Base-by-base conservation (phyloP, 441 rosid species). In the Populus hybrid region DNA sequence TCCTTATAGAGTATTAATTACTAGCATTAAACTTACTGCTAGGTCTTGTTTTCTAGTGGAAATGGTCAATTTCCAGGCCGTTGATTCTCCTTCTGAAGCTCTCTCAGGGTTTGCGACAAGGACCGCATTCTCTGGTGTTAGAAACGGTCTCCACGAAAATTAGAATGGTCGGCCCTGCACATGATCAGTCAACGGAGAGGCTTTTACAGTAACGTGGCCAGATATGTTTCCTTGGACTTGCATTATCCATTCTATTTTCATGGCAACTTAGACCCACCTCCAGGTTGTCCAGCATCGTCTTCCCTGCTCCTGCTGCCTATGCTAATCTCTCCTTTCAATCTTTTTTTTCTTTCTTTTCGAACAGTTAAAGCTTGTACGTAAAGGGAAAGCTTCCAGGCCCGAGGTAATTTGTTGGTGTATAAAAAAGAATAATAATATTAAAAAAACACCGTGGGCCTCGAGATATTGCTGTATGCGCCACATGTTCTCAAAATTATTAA, bases 171-270 rank as follows among this genome's bases (percentile, higher is more conserved):
- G 64, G 68, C 16, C 64, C 69, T 23, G 77, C 85, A 53, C 80
- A 66, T 78, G 82, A 64, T 65, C 71, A 68, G 79, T 72, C 33
- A 80, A 65, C 10, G 78, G 66, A 14, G 28, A 23, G 10, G 1
- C 28, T 66, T 80, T 70, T 61, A 42, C 69, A 70, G 21, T 68
- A 72, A 72, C 78, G 69, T 78, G 78, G 73, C 67, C 76, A 71
- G 74, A 16, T 77, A 9, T 74, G 70, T 74, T 71, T 66, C 71
- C 72, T 61, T 68, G 68, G 72, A 72, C 77, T 45, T 74, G 76
- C 78, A 29, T 29, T 69, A 38, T 69, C 73, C 69, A 73, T 64
- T 56, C 23, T 68, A 29, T 56, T 36, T 61, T 59, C 3, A 61
- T 21, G 64, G 12, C 24, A 61, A 21, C 28, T 1, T 9, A 9